phyloP scores from a whole-genome alignment of 2,329 filamentous ascomycete species.

The Cordyceps militaris region DNA sequence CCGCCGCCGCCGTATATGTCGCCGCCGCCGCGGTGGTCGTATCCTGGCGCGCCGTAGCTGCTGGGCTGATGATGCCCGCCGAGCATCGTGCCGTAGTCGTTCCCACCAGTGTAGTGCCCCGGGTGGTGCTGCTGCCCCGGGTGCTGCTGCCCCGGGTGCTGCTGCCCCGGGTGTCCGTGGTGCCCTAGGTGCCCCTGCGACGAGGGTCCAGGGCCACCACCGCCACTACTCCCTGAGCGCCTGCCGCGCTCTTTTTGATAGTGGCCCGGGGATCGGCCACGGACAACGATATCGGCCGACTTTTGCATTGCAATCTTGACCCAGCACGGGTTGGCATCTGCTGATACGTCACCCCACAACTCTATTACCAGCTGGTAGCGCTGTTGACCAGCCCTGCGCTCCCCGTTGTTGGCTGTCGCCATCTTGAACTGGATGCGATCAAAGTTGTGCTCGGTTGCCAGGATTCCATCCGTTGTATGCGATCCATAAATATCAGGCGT shows the following conservation, averaged over 20 bases:
- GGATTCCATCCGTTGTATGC: conserved; percentile 23
- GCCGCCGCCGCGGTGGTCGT: not conserved
- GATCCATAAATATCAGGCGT: not conserved
- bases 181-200: not conserved
- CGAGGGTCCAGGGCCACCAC: not conserved
- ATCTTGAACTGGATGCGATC: conserved; percentile 93
- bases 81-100: not conserved
- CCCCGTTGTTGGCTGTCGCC: conserved; percentile 89
- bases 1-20: not conserved
- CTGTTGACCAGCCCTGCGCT: conserved; percentile 81
- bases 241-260: conserved; percentile 54
- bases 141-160: not conserved
- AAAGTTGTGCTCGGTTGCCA: conserved; percentile 56
- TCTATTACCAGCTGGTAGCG: conserved; percentile 90
- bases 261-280: conserved; percentile 73
- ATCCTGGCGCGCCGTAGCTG: not conserved
- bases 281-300: conserved; percentile 80
- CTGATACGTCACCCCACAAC: conserved; percentile 61
- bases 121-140: not conserved
- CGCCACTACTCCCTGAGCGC: not conserved
- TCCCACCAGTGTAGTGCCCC: not conserved
- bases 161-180: not conserved
- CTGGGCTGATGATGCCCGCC: not conserved
- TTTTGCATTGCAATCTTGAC: conserved; percentile 65
- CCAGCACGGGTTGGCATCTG: conserved; percentile 45